Evolutionary conservation across 129 eudicot species (phyloP).

Genomic region (Tagetes patula): DNA sequence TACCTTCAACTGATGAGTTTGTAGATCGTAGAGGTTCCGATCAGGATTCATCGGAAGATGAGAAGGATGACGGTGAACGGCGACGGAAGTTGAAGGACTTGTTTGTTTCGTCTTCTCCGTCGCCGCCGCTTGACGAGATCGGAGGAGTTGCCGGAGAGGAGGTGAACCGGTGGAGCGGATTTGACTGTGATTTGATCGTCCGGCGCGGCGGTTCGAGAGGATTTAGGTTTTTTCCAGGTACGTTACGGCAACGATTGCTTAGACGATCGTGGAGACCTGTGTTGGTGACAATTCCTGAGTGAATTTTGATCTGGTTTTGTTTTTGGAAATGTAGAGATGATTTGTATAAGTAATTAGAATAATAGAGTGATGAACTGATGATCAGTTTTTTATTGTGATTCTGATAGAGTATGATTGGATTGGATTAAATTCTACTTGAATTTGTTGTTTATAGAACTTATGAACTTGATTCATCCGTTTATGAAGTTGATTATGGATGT

Average conservation of each 20-base stretch:
- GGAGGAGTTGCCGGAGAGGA: conserved; percentile 32
- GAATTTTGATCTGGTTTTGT: conserved; percentile 23
- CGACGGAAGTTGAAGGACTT: conserved; percentile 72
- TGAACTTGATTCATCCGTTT: not conserved
- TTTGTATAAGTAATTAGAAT: conserved; percentile 26
- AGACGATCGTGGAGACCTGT: conserved; percentile 90
- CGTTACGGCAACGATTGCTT: conserved; percentile 74
- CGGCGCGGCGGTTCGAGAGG: conserved; percentile 48
- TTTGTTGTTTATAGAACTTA: conserved; percentile 1
- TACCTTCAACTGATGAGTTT: conserved; percentile 27
- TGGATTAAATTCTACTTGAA: conserved; percentile 13
- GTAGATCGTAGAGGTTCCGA: conserved; percentile 43
- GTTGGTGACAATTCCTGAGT: conserved; percentile 72
- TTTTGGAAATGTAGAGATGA: conserved; percentile 30
- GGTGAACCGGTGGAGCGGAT: conserved; percentile 25
- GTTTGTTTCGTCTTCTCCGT: conserved; percentile 65
- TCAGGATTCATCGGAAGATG: conserved; percentile 47
- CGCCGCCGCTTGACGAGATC: conserved; percentile 43
- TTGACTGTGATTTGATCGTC: conserved; percentile 25
- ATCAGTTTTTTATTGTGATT: conserved; percentile 25
- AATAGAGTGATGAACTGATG: not conserved
- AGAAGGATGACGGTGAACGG: conserved; percentile 39
- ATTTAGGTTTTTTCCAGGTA: conserved; percentile 57
- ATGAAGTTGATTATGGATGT: not conserved
- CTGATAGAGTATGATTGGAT: conserved; percentile 14